Evolutionary conservation across 768 basidiomycete genomes (phyloP), one percentile per base, ranked within the genome.

Genomic region (Boletus sp.): DNA sequence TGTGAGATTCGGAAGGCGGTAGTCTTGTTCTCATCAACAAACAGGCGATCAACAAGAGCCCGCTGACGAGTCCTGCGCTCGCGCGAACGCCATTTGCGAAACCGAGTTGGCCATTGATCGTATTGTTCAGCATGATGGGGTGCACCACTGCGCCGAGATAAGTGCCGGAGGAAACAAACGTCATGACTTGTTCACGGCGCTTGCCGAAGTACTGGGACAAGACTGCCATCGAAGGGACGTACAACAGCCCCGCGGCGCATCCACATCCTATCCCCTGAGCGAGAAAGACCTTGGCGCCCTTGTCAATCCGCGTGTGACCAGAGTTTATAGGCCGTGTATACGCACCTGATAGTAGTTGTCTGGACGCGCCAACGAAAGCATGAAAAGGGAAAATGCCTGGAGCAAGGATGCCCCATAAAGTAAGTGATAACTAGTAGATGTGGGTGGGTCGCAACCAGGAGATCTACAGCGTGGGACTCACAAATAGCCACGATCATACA

Each of bases 51-150:
- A 76, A 24, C 49, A 82, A 64, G 9, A 77, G 60, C 2, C 64
- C 78, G 9, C 71, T 66, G 37, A 77, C 60, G 18, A 83, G 59
- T 40, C 62, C 75, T 0, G 77, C 80, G 52, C 73, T 78, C 14
- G 71, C 74, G 4, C 79, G 73, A 20, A 77, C 76, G 17, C 76
- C 75, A 33, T 71, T 75, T 14, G 69, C 72, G 42, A 83, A 78
- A 4, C 86, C 83, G 15, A 79, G 71, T 3, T 60, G 61, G 4
- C 78, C 77, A 54, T 76, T 78, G 56, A 51, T 59, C 3, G 63
- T 71, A 39, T 78, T 74, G 64, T 89, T 87, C 20, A 89, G 72
- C 74, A 86, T 78, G 61, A 86, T 84, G 3, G 84, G 83, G 55
- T 85, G 83, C 9, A 87, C 63, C 24, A 82, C 75, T 11, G 83